Conservation (phyloP, 345 rosid genomes). For the Anastatica hierochuntica region DNA sequence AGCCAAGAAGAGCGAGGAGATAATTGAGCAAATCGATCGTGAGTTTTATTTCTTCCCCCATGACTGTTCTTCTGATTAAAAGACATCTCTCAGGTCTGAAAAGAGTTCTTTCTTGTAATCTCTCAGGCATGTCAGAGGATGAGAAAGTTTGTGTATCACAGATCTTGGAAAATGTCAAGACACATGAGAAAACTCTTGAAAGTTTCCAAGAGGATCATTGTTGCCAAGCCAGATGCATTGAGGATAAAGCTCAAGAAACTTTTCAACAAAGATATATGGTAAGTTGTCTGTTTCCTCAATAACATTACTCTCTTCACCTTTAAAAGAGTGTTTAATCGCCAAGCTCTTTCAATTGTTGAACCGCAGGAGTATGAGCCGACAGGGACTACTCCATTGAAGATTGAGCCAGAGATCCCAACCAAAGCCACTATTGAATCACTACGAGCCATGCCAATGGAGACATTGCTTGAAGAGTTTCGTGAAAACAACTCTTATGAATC, state of each 20-base stretch:
- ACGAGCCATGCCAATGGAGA: slow-evolving; percentile 76
- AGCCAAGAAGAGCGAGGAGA: slow-evolving; percentile 37
- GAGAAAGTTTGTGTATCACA: slow-evolving; percentile 45
- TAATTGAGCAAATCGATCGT: slow-evolving; percentile 51
- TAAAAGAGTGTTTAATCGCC: neutral
- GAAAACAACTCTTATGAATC: slow-evolving; percentile 83
- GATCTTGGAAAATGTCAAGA: slow-evolving; percentile 43
- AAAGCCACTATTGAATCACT: slow-evolving; percentile 75
- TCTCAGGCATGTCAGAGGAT: slow-evolving; percentile 56
- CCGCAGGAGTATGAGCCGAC: slow-evolving; percentile 76
- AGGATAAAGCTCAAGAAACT: slow-evolving; percentile 54
- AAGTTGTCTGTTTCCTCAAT: neutral
- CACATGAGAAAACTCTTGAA: slow-evolving; percentile 39
- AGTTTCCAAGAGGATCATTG: slow-evolving; percentile 53
- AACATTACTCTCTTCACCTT: no score
- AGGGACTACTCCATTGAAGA: slow-evolving; percentile 64
- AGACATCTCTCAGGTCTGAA: neutral
- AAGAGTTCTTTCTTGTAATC: neutral
- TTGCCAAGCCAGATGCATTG: slow-evolving; percentile 47
- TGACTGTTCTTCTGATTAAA: neutral
- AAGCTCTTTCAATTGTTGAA: neutral
- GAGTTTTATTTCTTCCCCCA: slow-evolving; percentile 33
- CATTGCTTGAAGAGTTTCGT: slow-evolving; percentile 56
- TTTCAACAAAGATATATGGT: slow-evolving; percentile 71
- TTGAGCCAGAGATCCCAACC: slow-evolving; percentile 64